Base-by-base conservation (phyloP, 1,284 basidiomycete species). In the Lentinus polychrous region DNA sequence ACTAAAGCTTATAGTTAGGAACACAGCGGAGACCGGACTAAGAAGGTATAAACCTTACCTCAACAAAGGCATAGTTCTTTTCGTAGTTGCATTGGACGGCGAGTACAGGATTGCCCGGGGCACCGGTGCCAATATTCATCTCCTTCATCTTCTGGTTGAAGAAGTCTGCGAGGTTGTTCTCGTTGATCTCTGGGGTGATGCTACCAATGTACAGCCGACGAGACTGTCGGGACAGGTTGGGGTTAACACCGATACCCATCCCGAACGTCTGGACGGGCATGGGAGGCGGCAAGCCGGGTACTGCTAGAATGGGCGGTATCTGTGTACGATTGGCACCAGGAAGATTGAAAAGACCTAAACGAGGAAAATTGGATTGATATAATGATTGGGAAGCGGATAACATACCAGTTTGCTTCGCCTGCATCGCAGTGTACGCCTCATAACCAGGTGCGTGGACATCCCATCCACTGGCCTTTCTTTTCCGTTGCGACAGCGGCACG, bases 101-200 rank as follows among this genome's bases (percentile, higher is more conserved):
- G 20, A 94, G 76, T 34, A 97, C 91, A 10, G 95, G 91, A 55
- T 94, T 93, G 32, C 90, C 92, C 12, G 84, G 79, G n/a, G 76
- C 78, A 20, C 83, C 83, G n/a, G 84, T 85, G 17, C 86, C 86
- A 52, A 94, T 83, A 50, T 79, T 80, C 77, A 91, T 88, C 67
- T 98, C 92, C 42, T 78, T 80, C 94, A 99, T 97, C 70, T 95
- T 91, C 49, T 76, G 73, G 62, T 97, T 98, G 81, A 98, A 96
- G 73, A 97, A 95, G 43, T 90, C 84, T 15, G 85, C 81, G 41
- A 99, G 73, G 63, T 87, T 91, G 60, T 86, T 81, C 65, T 98
- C 94, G 60, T 86, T 95, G 61, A 94, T 89, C 41, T 91, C 87
- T 12, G 87, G 83, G 1, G 91, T 93, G 58, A 99, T 91, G 70